These are phyloP conservation scores for Pezicula neosporulosa DNA, from an alignment of 2,329 filamentous ascomycete genomes.

Conservation along the genomic window DNA sequence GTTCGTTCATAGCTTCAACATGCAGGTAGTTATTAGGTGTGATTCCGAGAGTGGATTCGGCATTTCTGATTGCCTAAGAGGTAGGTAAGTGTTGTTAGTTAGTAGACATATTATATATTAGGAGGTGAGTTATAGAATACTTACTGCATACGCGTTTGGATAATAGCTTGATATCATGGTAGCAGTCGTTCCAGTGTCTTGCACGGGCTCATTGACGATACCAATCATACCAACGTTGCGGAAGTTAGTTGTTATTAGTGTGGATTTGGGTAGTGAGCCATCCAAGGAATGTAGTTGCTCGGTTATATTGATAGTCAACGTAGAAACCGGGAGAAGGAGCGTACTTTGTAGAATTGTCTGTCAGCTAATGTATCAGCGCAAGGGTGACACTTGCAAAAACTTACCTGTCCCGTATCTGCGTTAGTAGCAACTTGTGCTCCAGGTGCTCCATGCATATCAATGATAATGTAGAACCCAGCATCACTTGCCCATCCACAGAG, in stretches of 20 bases:
- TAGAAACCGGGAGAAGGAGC: conserved; percentile 48
- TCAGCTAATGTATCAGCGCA: background rate
- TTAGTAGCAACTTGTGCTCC: conserved; percentile 39
- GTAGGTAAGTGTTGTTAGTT: conserved; percentile 4
- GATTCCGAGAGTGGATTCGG: conserved; percentile 42
- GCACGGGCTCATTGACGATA: conserved; percentile 54
- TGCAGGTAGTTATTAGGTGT: conserved; percentile 42
- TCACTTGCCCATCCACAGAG: conserved; percentile 41
- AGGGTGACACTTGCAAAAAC: background rate
- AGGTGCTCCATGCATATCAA: conserved; percentile 46
- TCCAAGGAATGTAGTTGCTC: conserved; percentile 50
- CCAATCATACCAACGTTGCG: conserved; percentile 56
- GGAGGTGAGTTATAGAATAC: conserved; percentile 1
- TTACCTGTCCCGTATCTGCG: conserved; percentile 35
- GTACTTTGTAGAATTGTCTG: conserved; percentile 20
- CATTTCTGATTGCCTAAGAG: conserved; percentile 42
- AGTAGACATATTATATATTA: background rate
- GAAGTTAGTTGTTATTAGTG: conserved; percentile 37
- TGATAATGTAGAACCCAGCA: conserved; percentile 44
- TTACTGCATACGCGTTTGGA: conserved; percentile 38
- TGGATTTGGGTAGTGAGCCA: conserved; percentile 53
- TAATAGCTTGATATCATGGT: conserved; percentile 43
- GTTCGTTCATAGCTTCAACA: conserved; percentile 48
- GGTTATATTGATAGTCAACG: conserved; percentile 50
- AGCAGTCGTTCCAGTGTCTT: conserved; percentile 29